These are phyloP conservation scores for Sporobolomyces phaffii DNA, from an alignment of 768 basidiomycete genomes.

Conservation along the genomic window DNA sequence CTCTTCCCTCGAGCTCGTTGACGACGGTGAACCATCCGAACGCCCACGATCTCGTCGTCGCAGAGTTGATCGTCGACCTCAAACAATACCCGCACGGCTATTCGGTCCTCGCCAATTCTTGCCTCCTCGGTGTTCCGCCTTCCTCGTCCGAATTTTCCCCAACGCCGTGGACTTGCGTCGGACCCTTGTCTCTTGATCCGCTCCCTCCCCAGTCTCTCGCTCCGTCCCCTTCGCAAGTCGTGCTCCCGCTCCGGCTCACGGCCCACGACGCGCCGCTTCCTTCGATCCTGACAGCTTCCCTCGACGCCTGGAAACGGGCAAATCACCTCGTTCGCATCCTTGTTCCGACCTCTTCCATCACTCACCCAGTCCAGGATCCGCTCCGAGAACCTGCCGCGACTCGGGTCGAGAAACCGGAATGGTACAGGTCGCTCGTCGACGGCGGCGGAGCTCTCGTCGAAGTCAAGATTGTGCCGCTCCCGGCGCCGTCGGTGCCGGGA, in stretches of 20 bases:
- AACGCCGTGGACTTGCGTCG: too few relatives aligned
- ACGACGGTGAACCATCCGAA: conserved; percentile 46
- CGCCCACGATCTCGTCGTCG: conserved; percentile 65
- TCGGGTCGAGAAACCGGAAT: conserved; percentile 26
- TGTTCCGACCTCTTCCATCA: conserved; percentile 75
- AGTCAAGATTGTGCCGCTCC: conserved; percentile 54
- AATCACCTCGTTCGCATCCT: conserved; percentile 72
- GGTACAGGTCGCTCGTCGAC: conserved; percentile 61
- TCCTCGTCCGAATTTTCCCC: not conserved
- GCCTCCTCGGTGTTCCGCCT: too few relatives aligned
- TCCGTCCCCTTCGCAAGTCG: not conserved
- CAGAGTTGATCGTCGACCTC: conserved; percentile 73
- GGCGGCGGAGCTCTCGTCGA: conserved; percentile 57
- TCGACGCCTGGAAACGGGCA: conserved; percentile 53
- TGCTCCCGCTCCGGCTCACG: conserved; percentile 49
- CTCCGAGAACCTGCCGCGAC: conserved; percentile 63
- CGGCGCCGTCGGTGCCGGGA: conserved; percentile 38
- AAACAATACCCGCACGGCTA: conserved; percentile 76
- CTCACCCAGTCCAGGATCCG: conserved; percentile 71
- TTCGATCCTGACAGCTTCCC: conserved; percentile 52
- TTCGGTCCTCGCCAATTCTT: conserved; percentile 46
- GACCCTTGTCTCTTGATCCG: conserved; percentile 50
- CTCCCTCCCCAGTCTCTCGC: conserved; percentile 10
- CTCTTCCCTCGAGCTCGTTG: conserved; percentile 3
- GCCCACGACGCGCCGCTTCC: conserved; percentile 71